A percentile compares a stretch with the other conserved stretches of the same genome.
phyloP scores from a whole-genome alignment of 371 early-diverging fungal species.

The Mortierella sp. region DNA sequence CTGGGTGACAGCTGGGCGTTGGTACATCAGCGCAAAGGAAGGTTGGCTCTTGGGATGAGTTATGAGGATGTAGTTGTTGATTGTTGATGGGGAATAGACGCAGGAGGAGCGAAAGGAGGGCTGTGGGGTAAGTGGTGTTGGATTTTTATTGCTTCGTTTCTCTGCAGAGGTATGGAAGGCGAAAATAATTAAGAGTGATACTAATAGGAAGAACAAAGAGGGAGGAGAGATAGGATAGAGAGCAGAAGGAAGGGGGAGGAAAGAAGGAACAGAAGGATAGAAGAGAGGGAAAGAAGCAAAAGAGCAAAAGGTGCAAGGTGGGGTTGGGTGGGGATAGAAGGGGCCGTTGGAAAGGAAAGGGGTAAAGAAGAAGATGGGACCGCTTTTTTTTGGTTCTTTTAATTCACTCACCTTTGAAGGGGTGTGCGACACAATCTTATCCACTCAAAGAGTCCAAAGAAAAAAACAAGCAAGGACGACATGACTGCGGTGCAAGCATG shows the following conservation, averaged over 20 bases:
- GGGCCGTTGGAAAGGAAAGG: neutral
- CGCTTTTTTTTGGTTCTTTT: neutral
- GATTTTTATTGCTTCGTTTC: neutral
- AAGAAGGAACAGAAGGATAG: neutral
- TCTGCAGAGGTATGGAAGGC: neutral
- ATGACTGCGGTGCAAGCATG: too few relatives aligned
- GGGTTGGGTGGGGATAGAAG: neutral
- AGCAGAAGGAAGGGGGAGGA: neutral
- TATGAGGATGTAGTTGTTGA: neutral
- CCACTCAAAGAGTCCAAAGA: neutral
- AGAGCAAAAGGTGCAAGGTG: neutral
- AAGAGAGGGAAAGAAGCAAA: neutral
- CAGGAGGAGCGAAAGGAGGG: neutral
- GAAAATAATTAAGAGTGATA: neutral
- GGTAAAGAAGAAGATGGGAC: neutral
- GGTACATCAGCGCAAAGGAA: constrained; percentile 32
- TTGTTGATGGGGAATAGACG: neutral
- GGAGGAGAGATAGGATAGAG: neutral
- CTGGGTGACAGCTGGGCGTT: constrained; percentile 56
- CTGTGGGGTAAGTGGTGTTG: neutral
- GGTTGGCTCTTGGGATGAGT: neutral
- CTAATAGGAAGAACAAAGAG: neutral
- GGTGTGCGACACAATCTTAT: neutral
- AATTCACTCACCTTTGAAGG: neutral
- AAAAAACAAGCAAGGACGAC: too few relatives aligned